Percentiles rank a stretch among this genome's conserved stretches.
Conservation (phyloP, 2,329 filamentous ascomycete species). For the Fusarium virguliforme region DNA sequence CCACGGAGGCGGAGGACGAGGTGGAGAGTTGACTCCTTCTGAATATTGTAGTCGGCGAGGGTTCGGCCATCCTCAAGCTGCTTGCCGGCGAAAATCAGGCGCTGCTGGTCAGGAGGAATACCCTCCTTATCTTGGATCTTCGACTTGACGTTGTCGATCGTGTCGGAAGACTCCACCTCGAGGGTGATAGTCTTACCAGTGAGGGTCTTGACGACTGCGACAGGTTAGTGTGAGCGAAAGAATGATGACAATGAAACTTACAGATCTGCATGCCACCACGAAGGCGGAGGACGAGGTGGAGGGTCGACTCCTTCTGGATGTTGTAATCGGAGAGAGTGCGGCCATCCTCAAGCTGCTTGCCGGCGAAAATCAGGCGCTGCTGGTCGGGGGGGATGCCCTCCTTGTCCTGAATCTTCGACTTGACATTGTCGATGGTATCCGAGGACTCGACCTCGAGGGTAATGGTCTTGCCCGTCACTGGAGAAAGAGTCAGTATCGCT, state of each 20-base stretch:
- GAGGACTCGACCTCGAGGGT: slow-evolving; percentile 83
- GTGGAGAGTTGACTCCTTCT: slow-evolving; percentile 91
- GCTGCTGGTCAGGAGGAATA: slow-evolving; percentile 95
- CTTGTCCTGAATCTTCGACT: slow-evolving; percentile 99
- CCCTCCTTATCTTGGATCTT: slow-evolving; percentile 99
- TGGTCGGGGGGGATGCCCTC: slow-evolving; percentile 97
- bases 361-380: slow-evolving; percentile 95
- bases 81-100: slow-evolving; percentile 95
- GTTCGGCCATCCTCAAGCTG: slow-evolving; percentile 95
- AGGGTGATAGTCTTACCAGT: slow-evolving; percentile 96
- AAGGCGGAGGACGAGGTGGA: slow-evolving; percentile 83
- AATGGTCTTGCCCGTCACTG: slow-evolving; percentile 78
- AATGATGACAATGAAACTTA: slow-evolving; percentile 55
- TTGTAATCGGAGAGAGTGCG: slow-evolving; percentile 71
- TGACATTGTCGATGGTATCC: slow-evolving; percentile 97
- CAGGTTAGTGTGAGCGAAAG: slow-evolving; percentile 34
- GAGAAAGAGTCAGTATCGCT: slow-evolving; percentile 44
- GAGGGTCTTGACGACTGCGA: slow-evolving; percentile 80
- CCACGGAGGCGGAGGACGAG: slow-evolving; percentile 89
- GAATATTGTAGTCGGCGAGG: slow-evolving; percentile 93
- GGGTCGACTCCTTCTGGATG: slow-evolving; percentile 77
- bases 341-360: slow-evolving; percentile 97
- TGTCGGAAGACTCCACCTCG: slow-evolving; percentile 90
- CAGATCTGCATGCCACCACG: slow-evolving; percentile 78
- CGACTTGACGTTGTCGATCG: slow-evolving; percentile 95